Evolutionary conservation across 1,284 basidiomycete genomes (phyloP).

Genomic region (Uromyces viciae-fabae): DNA sequence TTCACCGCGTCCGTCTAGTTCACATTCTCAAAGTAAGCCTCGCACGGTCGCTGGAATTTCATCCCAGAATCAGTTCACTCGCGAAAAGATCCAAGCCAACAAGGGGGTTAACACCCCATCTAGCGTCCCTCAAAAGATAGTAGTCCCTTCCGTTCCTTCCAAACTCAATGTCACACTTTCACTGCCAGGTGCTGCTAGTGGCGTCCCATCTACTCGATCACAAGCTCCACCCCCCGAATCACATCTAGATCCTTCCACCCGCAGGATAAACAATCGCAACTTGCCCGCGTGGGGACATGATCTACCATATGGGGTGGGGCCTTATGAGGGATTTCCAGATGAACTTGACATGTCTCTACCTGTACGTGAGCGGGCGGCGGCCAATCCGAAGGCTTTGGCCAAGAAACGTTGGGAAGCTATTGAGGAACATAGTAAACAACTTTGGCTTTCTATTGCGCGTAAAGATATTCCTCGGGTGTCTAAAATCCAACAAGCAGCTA

Average conservation of each 20-base stretch:
- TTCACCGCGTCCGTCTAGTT: background rate
- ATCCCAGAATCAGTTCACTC: background rate
- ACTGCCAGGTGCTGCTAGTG: background rate
- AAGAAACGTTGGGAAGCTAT: constrained; percentile 47
- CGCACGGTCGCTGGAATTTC: constrained; percentile 15
- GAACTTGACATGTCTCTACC: constrained; percentile 34
- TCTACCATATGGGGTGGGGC: constrained; percentile 41
- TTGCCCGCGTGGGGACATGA: constrained; percentile 40
- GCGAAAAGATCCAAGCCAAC: constrained; percentile 1
- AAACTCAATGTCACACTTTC: background rate
- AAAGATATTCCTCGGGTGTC: constrained; percentile 55
- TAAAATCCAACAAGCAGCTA: constrained; percentile 52
- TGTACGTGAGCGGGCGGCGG: constrained; percentile 22
- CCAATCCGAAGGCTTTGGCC: constrained; percentile 42
- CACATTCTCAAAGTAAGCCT: background rate
- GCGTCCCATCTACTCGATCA: background rate
- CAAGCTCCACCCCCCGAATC: constrained; percentile 10
- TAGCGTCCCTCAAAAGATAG: background rate
- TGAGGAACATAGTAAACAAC: constrained; percentile 52
- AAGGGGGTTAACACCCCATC: background rate
- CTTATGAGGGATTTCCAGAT: constrained; percentile 28
- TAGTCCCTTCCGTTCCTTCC: background rate
- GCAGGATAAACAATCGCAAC: constrained; percentile 11
- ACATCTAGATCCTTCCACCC: constrained; percentile 16
- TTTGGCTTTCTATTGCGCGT: constrained; percentile 54